phyloP scores from a whole-genome alignment of 1,284 basidiomycete genomes.

The Vanrija sp. region DNA sequence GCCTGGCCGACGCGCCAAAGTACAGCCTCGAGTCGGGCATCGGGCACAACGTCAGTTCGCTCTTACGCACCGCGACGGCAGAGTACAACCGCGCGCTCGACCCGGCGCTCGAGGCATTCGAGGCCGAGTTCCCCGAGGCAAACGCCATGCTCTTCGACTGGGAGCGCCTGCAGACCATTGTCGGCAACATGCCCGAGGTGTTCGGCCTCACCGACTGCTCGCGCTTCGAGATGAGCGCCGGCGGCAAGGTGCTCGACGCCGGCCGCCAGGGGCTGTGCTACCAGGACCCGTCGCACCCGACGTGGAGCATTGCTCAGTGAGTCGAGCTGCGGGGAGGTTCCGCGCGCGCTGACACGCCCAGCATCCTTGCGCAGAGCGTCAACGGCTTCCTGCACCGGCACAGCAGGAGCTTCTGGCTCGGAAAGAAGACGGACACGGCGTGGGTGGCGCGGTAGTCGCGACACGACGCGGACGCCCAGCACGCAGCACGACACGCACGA shows the following conservation, averaged over 20 bases:
- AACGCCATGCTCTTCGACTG: background rate
- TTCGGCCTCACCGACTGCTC: background rate
- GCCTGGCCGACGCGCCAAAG: background rate
- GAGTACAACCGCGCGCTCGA: background rate
- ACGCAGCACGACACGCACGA: background rate
- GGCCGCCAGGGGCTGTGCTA: background rate
- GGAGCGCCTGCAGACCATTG: background rate
- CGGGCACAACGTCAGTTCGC: background rate
- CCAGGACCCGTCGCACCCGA: background rate
- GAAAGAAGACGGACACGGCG: background rate
- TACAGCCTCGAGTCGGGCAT: background rate
- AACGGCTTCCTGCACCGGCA: constrained; percentile 1
- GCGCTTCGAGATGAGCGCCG: background rate
- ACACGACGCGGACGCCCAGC: background rate
- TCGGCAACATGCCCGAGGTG: background rate
- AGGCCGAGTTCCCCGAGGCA: background rate
- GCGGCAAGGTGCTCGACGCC: background rate
- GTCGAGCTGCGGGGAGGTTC: background rate
- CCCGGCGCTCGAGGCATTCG: background rate
- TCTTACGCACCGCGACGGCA: background rate
- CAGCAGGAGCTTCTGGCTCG: background rate
- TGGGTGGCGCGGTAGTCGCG: too few relatives aligned
- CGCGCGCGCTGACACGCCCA: background rate
- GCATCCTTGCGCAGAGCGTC: background rate
- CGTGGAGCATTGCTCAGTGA: background rate